A percentile compares a stretch with the other conserved stretches of the same genome.
These are phyloP conservation scores for Hebeloma cylindrosporum DNA, from an alignment of 768 basidiomycete species.

Conservation along the genomic window DNA sequence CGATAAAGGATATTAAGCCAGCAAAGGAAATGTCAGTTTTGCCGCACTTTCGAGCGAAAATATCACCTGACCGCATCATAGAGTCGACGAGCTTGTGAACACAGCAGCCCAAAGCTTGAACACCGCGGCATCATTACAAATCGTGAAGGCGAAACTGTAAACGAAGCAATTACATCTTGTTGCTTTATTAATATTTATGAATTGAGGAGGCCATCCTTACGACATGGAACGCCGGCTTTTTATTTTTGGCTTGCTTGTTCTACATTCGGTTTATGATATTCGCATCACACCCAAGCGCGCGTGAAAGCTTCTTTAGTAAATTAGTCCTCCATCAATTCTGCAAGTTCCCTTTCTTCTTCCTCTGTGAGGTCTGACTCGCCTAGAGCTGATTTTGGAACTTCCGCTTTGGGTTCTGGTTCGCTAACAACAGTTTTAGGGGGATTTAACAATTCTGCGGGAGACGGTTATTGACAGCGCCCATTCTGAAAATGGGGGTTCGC, in stretches of 20 bases:
- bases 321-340: conserved; percentile 57
- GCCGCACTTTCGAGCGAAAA: conserved; percentile 10
- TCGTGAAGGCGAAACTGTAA: conserved; percentile 52
- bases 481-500: neutral
- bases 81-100: conserved; percentile 79
- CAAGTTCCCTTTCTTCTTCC: conserved; percentile 89
- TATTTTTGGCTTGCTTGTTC: neutral
- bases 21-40: conserved; percentile 76
- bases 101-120: conserved; percentile 64
- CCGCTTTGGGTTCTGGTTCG: conserved; percentile 11
- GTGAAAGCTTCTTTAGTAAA: neutral
- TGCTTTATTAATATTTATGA: neutral
- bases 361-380: conserved; percentile 59
- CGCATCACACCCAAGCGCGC: neutral
- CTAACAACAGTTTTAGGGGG: conserved; percentile 24
- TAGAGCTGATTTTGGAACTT: conserved; percentile 13
- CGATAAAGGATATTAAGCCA: conserved; percentile 77
- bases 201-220: too few relatives aligned
- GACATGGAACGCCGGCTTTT: too few relatives aligned
- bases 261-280: neutral
- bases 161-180: conserved; percentile 32
- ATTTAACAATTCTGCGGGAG: conserved; percentile 39
- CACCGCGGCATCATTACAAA: conserved; percentile 40
- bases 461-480: neutral
- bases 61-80: conserved; percentile 24